These are phyloP conservation scores for Taphrina flavorubra DNA, from an alignment of 1,139 yeast species.

Conservation along the genomic window DNA sequence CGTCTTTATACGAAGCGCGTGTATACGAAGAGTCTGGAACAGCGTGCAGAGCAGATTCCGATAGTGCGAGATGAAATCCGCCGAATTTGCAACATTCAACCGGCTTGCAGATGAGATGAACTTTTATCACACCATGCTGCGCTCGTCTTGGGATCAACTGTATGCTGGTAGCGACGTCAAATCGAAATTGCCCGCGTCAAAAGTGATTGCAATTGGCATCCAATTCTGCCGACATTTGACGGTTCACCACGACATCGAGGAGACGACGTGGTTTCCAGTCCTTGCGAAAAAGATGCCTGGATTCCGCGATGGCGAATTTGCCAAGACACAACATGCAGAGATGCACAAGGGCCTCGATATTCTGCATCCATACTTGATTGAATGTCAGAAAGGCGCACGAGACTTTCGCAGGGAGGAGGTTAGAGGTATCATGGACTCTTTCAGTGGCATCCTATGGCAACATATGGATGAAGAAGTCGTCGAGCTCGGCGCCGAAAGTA, in stretches of 20 bases:
- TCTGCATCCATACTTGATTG: slow-evolving; percentile 11
- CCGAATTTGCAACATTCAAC: slow-evolving; percentile 6
- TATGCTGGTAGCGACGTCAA: background rate
- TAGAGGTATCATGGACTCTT: slow-evolving; percentile 6
- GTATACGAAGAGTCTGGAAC: no score
- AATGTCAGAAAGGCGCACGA: background rate
- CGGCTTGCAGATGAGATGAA: slow-evolving; percentile 13
- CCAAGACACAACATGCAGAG: slow-evolving; percentile 7
- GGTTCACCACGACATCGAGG: slow-evolving; percentile 31
- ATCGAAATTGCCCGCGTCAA: slow-evolving; percentile 4
- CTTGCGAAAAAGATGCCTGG: slow-evolving; percentile 33
- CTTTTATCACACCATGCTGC: slow-evolving; percentile 7
- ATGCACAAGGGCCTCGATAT: slow-evolving; percentile 35
- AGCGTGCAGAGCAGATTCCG: no score
- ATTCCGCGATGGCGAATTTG: slow-evolving; percentile 9
- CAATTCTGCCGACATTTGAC: slow-evolving; percentile 14
- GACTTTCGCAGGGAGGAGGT: slow-evolving; percentile 9
- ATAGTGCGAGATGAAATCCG: background rate
- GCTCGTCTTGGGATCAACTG: slow-evolving; percentile 8
- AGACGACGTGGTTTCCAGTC: slow-evolving; percentile 22
- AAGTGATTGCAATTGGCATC: background rate
- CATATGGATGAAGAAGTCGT: slow-evolving; percentile 33
- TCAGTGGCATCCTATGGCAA: slow-evolving; percentile 14
- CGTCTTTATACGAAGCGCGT: no score
- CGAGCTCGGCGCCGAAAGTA: slow-evolving; percentile 14